A percentile compares a stretch with the other conserved stretches of the same genome.
Conservation (phyloP, 768 basidiomycete species). For the Russula griseocarnosa region DNA sequence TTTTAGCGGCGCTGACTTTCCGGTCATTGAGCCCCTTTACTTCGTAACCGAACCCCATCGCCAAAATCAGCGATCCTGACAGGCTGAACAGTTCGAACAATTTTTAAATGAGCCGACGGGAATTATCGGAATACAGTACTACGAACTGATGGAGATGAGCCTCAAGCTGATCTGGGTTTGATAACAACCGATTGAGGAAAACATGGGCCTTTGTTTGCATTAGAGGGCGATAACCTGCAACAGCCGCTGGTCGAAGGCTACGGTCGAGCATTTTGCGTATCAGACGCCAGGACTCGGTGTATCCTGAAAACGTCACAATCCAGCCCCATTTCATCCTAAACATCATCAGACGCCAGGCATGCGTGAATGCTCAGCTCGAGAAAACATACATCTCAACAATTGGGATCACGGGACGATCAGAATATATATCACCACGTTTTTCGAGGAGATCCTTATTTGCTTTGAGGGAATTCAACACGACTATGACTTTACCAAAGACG, state of each 20-base stretch:
- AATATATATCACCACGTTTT: constrained; percentile 11
- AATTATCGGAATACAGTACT: too few species aligned
- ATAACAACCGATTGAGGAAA: not conserved
- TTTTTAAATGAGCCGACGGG: not conserved
- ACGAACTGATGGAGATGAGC: constrained; percentile 3
- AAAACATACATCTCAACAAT: constrained; percentile 3
- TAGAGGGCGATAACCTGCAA: not conserved
- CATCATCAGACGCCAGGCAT: not conserved
- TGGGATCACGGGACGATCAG: constrained; percentile 10
- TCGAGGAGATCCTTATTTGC: constrained; percentile 14
- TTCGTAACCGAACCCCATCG: constrained; percentile 14
- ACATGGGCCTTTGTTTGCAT: not conserved
- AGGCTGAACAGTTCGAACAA: not conserved
- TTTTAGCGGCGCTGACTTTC: not conserved
- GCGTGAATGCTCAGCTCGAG: not conserved
- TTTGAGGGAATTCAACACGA: constrained; percentile 8
- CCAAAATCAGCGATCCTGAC: constrained; percentile 1
- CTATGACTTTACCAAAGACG: constrained; percentile 5
- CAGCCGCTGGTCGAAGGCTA: not conserved
- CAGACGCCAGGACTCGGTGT: not conserved
- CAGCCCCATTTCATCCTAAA: constrained; percentile 6
- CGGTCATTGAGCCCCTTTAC: not conserved
- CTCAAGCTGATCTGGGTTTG: not conserved
- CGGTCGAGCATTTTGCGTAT: constrained; percentile 1
- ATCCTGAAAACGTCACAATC: not conserved